These are phyloP conservation scores for Boechera divaricarpa DNA, from an alignment of 345 rosid species.

Conservation along the genomic window DNA sequence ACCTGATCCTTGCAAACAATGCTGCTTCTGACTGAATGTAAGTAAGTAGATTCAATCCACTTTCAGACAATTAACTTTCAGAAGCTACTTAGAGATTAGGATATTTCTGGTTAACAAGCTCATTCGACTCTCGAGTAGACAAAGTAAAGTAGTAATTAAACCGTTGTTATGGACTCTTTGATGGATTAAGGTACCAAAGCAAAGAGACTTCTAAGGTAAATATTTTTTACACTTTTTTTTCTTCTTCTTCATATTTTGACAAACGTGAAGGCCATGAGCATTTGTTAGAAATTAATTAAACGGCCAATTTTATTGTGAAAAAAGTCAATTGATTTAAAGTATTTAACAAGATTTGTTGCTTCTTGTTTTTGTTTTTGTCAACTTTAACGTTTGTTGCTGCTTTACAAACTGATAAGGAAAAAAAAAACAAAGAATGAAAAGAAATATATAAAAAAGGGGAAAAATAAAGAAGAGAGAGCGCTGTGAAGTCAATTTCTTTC, in stretches of 20 bases:
- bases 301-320: neutral
- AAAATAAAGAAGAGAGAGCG: constrained; percentile 8
- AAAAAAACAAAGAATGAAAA: neutral
- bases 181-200: no score
- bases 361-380: neutral
- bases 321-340: neutral
- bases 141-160: no score
- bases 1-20: neutral
- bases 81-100: neutral
- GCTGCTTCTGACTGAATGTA: neutral
- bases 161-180: no score
- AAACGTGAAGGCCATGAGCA: neutral
- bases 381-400: constrained; percentile 4
- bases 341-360: neutral
- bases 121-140: no score
- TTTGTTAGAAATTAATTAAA: neutral
- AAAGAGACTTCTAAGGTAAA: neutral
- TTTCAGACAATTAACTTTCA: neutral
- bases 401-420: constrained; percentile 7
- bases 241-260: neutral
- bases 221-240: neutral
- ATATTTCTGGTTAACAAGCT: neutral
- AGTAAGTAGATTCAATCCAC: neutral
- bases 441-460: neutral
- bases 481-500: constrained; percentile 47